These are phyloP conservation scores for Solanum pinnatisectum DNA, from an alignment of 257 asterid genomes.

Conservation along the genomic window DNA sequence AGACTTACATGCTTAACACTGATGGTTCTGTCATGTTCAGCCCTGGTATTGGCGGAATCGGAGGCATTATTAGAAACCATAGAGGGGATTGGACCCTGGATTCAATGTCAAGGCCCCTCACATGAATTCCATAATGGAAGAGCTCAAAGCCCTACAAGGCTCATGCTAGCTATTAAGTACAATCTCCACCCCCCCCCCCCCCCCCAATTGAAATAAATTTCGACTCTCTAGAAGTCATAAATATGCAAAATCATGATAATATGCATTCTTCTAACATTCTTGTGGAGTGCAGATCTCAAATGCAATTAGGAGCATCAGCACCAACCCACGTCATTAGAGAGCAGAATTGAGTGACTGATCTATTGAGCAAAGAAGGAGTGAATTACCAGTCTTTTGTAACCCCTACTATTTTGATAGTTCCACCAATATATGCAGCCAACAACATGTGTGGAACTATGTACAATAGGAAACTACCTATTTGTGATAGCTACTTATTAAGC, in stretches of 20 bases:
- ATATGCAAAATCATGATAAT: background rate
- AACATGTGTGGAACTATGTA: background rate
- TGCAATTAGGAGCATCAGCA: background rate
- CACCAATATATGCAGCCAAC: background rate
- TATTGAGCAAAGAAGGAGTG: background rate
- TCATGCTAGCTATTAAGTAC: background rate
- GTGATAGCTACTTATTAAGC: background rate
- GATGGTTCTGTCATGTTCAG: background rate
- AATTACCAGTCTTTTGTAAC: background rate
- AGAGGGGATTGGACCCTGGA: background rate
- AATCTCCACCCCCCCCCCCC: fast-evolving
- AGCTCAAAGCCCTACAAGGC: background rate
- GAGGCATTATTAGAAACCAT: background rate
- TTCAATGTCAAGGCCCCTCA: background rate
- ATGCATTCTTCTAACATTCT: background rate
- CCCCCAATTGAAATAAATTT: background rate
- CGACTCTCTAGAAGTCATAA: too few relatives aligned
- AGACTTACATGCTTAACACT: background rate
- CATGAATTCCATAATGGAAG: background rate
- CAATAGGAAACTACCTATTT: background rate
- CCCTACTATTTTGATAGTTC: background rate
- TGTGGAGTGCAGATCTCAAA: background rate
- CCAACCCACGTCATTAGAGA: background rate
- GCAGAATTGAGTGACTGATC: background rate
- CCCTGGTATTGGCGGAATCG: too few relatives aligned